Evolutionary conservation across 352 stramenopile genomes (phyloP), one percentile per base, ranked within the genome.

Genomic region (Pythium phragmiticola): DNA sequence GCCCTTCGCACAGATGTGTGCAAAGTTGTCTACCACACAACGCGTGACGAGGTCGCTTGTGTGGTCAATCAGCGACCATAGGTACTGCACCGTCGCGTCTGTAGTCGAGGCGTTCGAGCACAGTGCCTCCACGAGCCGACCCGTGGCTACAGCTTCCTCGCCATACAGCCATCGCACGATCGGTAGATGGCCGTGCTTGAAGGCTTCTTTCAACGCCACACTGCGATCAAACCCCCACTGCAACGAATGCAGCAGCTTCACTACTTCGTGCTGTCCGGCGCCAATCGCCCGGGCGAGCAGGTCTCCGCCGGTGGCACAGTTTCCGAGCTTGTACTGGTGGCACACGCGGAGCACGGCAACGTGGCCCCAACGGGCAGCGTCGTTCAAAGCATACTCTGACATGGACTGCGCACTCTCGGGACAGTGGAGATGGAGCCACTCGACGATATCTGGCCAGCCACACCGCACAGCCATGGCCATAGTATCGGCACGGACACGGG

Each of bases 401-500:
- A 65, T 46, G 9, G 58, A 41, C 19, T 30, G 47, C 2, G 26
- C 48, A 16, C 36, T 53, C 16, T 65, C 48, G 2, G 41, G 37
- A 28, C 50, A 39, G 19, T 65, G 19, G 2, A 45, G 1, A 30
- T 65, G 48, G 19, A 65, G 58, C 58, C 58, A 65, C 33, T 58
- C 58, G 12, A 65, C 58, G 58, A 65, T 45, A 6, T 51, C 36
- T 4, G 49, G 17, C 47, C 58, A 58, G 48, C 58, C 58, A 23
- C 58, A 58, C 58, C 26, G 58, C 47, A 52, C 58, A 16, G 36
- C 48, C 48, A 65, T 65, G 1, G 58, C 58, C 48, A 65, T 56
- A 0, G 58, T 65, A 41, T 65, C 58, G 17, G 58, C 39, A 36
- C 48, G 50, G 19, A 50, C 17, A 6, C 16, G 14, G 14, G 41